A percentile compares a stretch with the other conserved stretches of the same genome.
Evolutionary conservation across 345 rosid species (phyloP).

Genomic region (Camelina neglecta): DNA sequence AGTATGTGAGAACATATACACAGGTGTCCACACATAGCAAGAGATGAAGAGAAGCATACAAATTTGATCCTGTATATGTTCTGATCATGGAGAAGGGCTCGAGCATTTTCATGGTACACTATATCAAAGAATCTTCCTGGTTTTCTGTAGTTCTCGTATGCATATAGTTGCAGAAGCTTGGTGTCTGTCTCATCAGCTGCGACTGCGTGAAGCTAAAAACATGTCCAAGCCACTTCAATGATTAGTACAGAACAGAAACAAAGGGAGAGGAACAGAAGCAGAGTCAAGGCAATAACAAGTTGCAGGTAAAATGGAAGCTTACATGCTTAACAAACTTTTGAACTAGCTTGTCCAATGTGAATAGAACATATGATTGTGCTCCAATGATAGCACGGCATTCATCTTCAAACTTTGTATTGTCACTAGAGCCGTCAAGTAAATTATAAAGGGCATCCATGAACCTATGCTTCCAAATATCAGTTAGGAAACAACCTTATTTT

Average conservation of each 20-base stretch:
- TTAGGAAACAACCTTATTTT: background rate
- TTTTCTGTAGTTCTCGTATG: slow-evolving; percentile 81
- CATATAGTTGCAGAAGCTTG: slow-evolving; percentile 85
- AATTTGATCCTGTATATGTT: slow-evolving; percentile 90
- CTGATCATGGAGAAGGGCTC: slow-evolving; percentile 87
- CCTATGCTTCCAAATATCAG: slow-evolving; percentile 48
- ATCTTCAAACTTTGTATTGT: slow-evolving; percentile 95
- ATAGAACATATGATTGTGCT: slow-evolving; percentile 89
- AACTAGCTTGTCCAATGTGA: slow-evolving; percentile 93
- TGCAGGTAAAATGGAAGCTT: slow-evolving; percentile 33
- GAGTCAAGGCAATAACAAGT: slow-evolving; percentile 14
- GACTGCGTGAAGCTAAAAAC: slow-evolving; percentile 77
- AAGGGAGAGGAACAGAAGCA: slow-evolving; percentile 14
- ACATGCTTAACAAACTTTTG: slow-evolving; percentile 95
- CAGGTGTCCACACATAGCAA: background rate
- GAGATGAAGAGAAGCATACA: slow-evolving; percentile 54
- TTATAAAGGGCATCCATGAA: slow-evolving; percentile 92
- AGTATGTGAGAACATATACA: slow-evolving; percentile 22
- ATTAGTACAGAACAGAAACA: slow-evolving; percentile 12
- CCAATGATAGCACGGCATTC: slow-evolving; percentile 97
- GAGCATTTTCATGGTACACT: slow-evolving; percentile 86
- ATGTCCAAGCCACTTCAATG: slow-evolving; percentile 29
- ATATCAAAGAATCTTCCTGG: slow-evolving; percentile 70
- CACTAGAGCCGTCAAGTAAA: slow-evolving; percentile 89
- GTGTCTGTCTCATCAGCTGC: slow-evolving; percentile 91